Base-by-base conservation (phyloP, 2,329 filamentous ascomycete species). In the Didymella lethalis region DNA sequence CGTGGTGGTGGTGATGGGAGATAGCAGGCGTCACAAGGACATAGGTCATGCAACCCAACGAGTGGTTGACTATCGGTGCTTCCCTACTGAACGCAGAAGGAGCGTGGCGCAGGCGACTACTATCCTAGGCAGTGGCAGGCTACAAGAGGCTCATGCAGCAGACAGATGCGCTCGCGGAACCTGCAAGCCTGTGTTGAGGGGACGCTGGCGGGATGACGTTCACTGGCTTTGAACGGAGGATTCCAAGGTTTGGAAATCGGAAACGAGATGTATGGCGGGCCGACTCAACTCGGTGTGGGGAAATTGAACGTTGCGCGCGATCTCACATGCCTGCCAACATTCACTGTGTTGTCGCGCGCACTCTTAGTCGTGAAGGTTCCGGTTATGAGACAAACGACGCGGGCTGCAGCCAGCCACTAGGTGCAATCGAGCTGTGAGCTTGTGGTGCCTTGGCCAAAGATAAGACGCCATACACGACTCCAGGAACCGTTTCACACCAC, bases 21-120 rank as follows among this genome's bases (percentile, higher is more conserved):
- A 74, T 74, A 62, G 61, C 64, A 60, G 52, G 69, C 68, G 72
- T 77, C 75, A 77, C 75, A 76, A 74, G 75, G 72, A 72, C 75
- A 77, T 36, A 36, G n/a, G 32, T 36, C 32, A 67, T 68, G 64
- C 62, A 62, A 56, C 63, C 61, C 47, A 57, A 63, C 59, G 61
- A 54, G 55, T 55, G 57, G n/a, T 40, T 40, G 36, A 40, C n/a
- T 40, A 40, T 48, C 46, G 41, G 16, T 34, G 46, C 31, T 50
- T 60, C 57, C 59, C 52, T 48, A 29, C 47, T 44, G 18, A 49
- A 59, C 32, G 28, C 51, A 38, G 14, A 38, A 50, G 25, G 25
- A 34, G 28, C 14, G 26, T 28, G 62, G 59, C 50, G 63, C 46
- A 41, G 48, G 26, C 18, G 38, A 32, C 40, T 34, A 46, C 56